A percentile compares a stretch with the other conserved stretches of the same genome.
phyloP scores from a whole-genome alignment of 345 rosid species.

The Erysimum cheiranthoides region DNA sequence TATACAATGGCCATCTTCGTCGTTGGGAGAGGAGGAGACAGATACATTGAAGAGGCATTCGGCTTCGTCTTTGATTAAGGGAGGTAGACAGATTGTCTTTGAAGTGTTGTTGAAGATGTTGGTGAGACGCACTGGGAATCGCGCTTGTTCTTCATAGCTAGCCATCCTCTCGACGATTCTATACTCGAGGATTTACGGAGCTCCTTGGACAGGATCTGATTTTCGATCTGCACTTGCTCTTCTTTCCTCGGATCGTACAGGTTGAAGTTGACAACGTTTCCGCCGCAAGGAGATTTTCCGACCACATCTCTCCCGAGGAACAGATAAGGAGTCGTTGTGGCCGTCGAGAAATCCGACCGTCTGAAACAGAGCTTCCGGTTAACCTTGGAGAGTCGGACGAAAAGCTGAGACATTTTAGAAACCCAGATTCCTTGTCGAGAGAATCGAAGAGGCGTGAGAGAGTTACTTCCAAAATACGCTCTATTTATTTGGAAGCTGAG shows the following conservation, averaged over 20 bases:
- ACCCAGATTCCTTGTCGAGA: not conserved
- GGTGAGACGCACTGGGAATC: constrained; percentile 22
- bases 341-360: not conserved
- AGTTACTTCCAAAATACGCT: not conserved
- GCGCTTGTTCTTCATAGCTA: not conserved
- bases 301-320: not conserved
- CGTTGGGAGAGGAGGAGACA: not conserved
- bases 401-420: not conserved
- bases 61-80: not conserved
- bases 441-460: not conserved
- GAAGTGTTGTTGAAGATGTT: constrained; percentile 6
- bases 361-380: not conserved
- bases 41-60: constrained; percentile 8
- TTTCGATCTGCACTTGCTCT: not conserved
- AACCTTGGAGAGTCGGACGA: not conserved
- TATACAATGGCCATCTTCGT: no score
- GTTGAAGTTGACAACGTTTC: not conserved
- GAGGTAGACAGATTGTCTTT: constrained; percentile 15
- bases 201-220: not conserved
- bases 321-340: not conserved
- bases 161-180: constrained; percentile 21
- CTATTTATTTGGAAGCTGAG: no score
- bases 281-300: constrained; percentile 3
- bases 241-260: not conserved
- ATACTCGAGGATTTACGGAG: not conserved